Evolutionary conservation across 805 yeast genomes (phyloP), one percentile per base, ranked within the genome.

Genomic region (Wickerhamiella azymoides): DNA sequence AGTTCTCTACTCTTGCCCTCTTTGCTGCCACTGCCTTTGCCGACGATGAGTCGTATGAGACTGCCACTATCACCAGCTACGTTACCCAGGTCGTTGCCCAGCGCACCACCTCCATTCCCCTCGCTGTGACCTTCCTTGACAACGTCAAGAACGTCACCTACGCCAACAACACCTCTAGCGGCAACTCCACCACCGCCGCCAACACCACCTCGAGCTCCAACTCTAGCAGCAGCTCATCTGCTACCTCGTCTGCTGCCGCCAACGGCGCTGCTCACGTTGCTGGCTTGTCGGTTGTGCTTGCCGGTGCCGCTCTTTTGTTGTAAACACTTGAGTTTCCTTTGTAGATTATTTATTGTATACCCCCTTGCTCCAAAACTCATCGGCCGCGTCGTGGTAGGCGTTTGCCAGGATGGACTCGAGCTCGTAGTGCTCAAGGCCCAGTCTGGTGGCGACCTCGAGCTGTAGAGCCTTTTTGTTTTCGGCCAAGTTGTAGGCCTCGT

Each of bases 261-360:
- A 42, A 42, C 25, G 40, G 33, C 16, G 45, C 45, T 19, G 36
- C 36, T 35, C 19, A 35, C 7, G 40, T 42, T 35, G 45, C 45
- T 18, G 45, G 45, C 27, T 11, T 36, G 39, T 26, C 27, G 18
- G 36, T 28, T 26, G 27, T 27, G 10, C 19, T 35, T 18, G 39
- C 19, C 13, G 45, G 32, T 26, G 45, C 45, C 26, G 45, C 45
- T 13, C 40, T 42, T 13, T 17, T 42, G 17, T 9, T 42, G 26
- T 42, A 42, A 19, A 42, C 18, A 7, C 24, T 5, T 21, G 4
- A n/a, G 24, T 21, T 21, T 21, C 24, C 24, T 21, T 4, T 21
- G 24, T 21, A 21, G 24, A 21, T 30, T 30, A 30, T 30, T 30
- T 30, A 30, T 30, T 30, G 16, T 30, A 30, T 30, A 30, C 33